Conservation (phyloP, 2,329 filamentous ascomycete genomes). For the Paradendryphiella salina region DNA sequence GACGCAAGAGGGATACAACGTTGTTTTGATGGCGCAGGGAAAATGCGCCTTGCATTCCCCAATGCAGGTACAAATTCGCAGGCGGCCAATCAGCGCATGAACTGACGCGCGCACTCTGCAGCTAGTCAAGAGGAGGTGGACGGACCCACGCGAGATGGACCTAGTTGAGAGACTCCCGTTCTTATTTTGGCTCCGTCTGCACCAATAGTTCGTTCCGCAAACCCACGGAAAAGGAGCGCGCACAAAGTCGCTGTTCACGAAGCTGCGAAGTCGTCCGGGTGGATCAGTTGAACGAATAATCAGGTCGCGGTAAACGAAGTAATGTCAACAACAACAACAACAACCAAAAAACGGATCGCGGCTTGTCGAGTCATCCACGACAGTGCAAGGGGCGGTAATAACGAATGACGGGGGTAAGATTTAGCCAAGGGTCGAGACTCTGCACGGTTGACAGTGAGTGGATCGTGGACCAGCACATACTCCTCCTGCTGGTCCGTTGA, state of each 20-base stretch:
- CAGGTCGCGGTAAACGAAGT: neutral
- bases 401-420: slow-evolving; percentile 11
- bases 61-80: slow-evolving; percentile 20
- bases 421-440: slow-evolving; percentile 15
- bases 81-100: slow-evolving; percentile 10
- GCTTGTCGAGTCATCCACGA: slow-evolving; percentile 1
- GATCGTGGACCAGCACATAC: slow-evolving; percentile 14
- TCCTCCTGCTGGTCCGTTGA: slow-evolving; percentile 2
- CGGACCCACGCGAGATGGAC: slow-evolving; percentile 18
- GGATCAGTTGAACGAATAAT: neutral
- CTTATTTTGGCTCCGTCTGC: slow-evolving; percentile 8
- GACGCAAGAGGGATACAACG: slow-evolving; percentile 16
- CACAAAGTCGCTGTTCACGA: neutral
- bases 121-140: slow-evolving; percentile 8
- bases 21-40: slow-evolving; percentile 29
- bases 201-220: slow-evolving; percentile 2
- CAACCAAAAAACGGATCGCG: slow-evolving; percentile 4
- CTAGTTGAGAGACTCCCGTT: neutral
- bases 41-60: slow-evolving; percentile 21
- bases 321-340: slow-evolving; percentile 1
- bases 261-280: too few species aligned
- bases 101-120: slow-evolving; percentile 4
- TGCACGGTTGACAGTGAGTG: slow-evolving; percentile 6
- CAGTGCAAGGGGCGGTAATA: slow-evolving; percentile 16
- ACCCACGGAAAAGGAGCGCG: neutral